Base-by-base conservation (phyloP, 306 rosid genomes). In the Chamaecrista fasciculata region DNA sequence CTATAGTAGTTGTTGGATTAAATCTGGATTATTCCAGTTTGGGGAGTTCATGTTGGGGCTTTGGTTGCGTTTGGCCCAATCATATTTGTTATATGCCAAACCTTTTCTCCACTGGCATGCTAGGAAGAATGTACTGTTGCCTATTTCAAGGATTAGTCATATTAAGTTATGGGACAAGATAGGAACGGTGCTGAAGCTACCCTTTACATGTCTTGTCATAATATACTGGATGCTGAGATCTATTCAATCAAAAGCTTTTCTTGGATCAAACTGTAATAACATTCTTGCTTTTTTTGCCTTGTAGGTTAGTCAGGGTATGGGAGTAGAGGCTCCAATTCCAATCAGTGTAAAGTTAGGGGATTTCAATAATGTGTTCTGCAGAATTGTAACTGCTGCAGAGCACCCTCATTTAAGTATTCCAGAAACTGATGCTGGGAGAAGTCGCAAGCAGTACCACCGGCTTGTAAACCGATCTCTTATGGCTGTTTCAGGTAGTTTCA, bases 361-460 rank as follows among this genome's bases (percentile, higher is more conserved):
- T 76, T 85, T 87, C 77, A 89, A 81, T 69, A 81, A 59, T 70
- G 48, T 91, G 23, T 87, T 87, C 72, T 88, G 90, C 44, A 88
- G 84, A 43, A 84, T 95, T 11, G 88, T 85, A 71, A 84, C 76
- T 65, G 97, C 97, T 37, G 97, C 97, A 0, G 96, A 87, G 76
- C 97, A 86, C 78, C 99, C 99, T 47, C 99, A 95, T 80, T 77
- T 95, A 75, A 95, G 99, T 85, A 87, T 95, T 82, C 99, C 99
- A 8, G 99, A 95, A 79, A 95, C 99, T 26, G 99, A 95, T 85
- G 96, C 99, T 7, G 99, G 99, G 46, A 89, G 82, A 86, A 87
- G 82, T 73, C 97, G 96, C 81, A 95, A 91, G 82, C 97, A 91
- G 66, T 87, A 87, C 71, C 90, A 91, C 78, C 79, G 81, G 75